Conservation (phyloP, 2,329 filamentous ascomycete genomes). For the Sarocladium strictum region DNA sequence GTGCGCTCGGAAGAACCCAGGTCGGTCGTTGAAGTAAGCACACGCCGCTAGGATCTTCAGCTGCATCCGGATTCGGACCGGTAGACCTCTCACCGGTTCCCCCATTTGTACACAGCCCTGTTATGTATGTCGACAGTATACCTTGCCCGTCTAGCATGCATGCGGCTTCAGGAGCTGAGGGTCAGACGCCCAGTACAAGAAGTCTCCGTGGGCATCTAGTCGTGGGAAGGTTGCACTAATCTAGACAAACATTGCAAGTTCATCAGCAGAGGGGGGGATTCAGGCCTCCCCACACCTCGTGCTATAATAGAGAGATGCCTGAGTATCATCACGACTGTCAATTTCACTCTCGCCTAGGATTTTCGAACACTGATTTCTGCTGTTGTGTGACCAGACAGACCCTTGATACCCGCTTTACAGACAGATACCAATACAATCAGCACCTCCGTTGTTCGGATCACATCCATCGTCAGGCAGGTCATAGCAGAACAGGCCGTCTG, state of each 20-base stretch:
- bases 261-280: too few relatives aligned
- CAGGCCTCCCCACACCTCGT: too few relatives aligned
- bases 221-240: too few relatives aligned
- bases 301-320: too few relatives aligned
- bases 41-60: background rate
- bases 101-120: background rate
- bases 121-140: too few relatives aligned
- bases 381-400: background rate
- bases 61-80: background rate
- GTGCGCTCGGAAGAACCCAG: too few relatives aligned
- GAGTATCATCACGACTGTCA: too few relatives aligned
- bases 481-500: slow-evolving; percentile 10
- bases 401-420: background rate
- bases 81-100: background rate
- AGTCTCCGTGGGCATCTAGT: too few relatives aligned
- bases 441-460: slow-evolving; percentile 6
- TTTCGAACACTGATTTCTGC: background rate
- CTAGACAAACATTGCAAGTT: too few relatives aligned
- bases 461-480: slow-evolving; percentile 6
- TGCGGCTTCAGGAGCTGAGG: background rate
- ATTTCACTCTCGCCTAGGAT: background rate
- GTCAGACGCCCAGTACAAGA: too few relatives aligned
- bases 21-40: background rate
- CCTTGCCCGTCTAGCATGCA: background rate
- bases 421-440: slow-evolving; percentile 8